A percentile compares a stretch with the other conserved stretches of the same genome.
Conservation (phyloP, 148 eudicot species). For the Nepenthes gracilis region DNA sequence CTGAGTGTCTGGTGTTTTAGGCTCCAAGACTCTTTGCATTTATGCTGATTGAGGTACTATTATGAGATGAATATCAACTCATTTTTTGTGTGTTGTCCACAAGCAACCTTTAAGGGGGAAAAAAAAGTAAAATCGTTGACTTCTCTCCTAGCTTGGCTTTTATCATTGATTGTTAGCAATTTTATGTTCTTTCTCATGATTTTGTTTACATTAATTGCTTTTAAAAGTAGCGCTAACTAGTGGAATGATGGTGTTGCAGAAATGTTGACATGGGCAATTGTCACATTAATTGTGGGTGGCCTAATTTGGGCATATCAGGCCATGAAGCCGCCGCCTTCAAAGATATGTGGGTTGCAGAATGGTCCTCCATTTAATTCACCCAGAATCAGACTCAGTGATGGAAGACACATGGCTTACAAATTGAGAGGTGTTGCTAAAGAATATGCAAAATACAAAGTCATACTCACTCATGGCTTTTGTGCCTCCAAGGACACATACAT, state of each 20-base stretch:
- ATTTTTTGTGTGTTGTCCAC: too few relatives aligned
- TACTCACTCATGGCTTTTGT: slow-evolving; percentile 2
- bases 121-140: too few relatives aligned
- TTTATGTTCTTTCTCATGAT: too few relatives aligned
- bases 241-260: background rate
- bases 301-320: background rate
- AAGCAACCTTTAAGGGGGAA: too few relatives aligned
- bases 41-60: too few relatives aligned
- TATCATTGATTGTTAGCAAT: too few relatives aligned
- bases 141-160: too few relatives aligned
- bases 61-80: too few relatives aligned
- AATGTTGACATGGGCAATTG: background rate
- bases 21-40: too few relatives aligned
- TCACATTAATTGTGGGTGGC: background rate
- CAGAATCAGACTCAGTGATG: background rate
- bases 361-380: background rate
- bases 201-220: too few relatives aligned
- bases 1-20: too few relatives aligned
- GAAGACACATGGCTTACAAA: slow-evolving; percentile 1
- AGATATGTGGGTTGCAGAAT: background rate
- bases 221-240: too few relatives aligned
- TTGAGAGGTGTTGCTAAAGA: background rate
- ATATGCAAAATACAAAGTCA: background rate
- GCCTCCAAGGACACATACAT: slow-evolving; percentile 2
- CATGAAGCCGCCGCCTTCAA: background rate